Percentiles rank a stretch among this genome's conserved stretches.
Evolutionary conservation across 768 basidiomycete genomes (phyloP).

Genomic region (Kwoniella pini): DNA sequence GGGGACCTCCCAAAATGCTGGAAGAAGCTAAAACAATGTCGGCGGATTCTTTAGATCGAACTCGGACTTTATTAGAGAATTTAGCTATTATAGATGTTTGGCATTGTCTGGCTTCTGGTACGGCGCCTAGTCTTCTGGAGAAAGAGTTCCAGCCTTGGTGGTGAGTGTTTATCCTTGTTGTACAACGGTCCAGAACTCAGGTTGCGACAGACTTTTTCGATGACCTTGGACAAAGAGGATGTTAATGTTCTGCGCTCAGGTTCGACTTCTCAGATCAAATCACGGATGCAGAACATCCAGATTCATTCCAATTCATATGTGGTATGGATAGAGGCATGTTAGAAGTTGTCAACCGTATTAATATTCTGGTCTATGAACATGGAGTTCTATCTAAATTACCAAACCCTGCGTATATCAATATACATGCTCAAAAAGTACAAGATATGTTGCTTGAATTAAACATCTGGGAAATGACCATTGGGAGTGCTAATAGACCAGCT

Average conservation of each 20-base stretch:
- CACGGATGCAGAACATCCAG: neutral
- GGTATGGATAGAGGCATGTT: conserved; percentile 26
- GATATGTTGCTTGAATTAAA: conserved; percentile 24
- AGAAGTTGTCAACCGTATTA: conserved; percentile 29
- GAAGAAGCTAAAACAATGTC: conserved; percentile 4
- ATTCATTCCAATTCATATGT: conserved; percentile 17
- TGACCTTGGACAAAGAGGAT: too few species aligned
- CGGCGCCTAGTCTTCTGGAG: conserved; percentile 9
- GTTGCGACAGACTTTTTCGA: too few species aligned
- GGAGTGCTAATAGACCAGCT: neutral
- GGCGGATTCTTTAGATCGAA: neutral
- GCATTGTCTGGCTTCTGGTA: conserved; percentile 17
- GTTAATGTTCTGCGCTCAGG: too few species aligned
- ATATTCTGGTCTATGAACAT: conserved; percentile 23
- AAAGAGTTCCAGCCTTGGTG: conserved; percentile 28
- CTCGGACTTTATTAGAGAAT: conserved; percentile 3
- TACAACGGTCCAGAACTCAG: too few species aligned
- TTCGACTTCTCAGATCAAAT: conserved; percentile 21
- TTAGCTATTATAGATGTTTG: conserved; percentile 16
- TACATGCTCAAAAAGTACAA: conserved; percentile 18
- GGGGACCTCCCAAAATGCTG: conserved; percentile 6
- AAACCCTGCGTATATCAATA: conserved; percentile 1
- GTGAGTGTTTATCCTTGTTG: conserved; percentile 10
- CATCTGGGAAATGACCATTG: conserved; percentile 18
- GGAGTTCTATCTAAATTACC: neutral